Evolutionary conservation across 495 filamentous ascomycete genomes (phyloP).

Genomic region (Polyplosphaeria fusca): DNA sequence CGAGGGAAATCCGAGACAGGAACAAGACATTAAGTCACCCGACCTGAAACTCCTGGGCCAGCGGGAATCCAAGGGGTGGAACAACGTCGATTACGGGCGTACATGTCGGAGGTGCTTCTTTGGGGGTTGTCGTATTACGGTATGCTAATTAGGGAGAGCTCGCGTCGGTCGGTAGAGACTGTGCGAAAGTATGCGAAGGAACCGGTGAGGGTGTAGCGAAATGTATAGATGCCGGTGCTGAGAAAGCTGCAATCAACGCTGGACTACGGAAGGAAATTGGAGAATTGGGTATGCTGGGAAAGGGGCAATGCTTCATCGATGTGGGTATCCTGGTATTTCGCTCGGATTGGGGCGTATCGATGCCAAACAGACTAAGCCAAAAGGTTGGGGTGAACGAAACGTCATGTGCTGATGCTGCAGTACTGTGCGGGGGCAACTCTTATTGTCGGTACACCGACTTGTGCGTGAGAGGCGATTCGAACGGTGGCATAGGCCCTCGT

Average conservation of each 20-base stretch:
- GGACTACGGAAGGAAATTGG: constrained; percentile 1
- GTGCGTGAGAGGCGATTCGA: constrained; percentile 30
- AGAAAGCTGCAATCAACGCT: constrained; percentile 17
- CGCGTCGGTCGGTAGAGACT: constrained; percentile 6
- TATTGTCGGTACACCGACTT: constrained; percentile 28
- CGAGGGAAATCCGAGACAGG: too few species aligned
- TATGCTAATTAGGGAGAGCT: constrained; percentile 6
- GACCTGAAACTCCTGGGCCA: constrained; percentile 17
- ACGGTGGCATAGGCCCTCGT: constrained; percentile 44
- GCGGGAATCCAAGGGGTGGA: constrained; percentile 10
- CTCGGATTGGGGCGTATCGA: background rate
- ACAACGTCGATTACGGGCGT: too few species aligned
- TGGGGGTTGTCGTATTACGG: too few species aligned
- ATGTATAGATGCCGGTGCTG: constrained; percentile 20
- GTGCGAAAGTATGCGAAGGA: constrained; percentile 10
- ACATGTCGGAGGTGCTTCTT: too few species aligned
- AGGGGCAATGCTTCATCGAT: constrained; percentile 1
- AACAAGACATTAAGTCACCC: constrained; percentile 12
- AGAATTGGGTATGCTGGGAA: constrained; percentile 18
- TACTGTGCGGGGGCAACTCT: background rate
- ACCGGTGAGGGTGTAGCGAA: constrained; percentile 24
- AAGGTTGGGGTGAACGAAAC: background rate
- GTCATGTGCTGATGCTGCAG: background rate
- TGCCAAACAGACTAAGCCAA: background rate
- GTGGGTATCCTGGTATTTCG: constrained; percentile 26